phyloP scores from a whole-genome alignment of 805 yeast species.

The Priceomyces haplophilus region DNA sequence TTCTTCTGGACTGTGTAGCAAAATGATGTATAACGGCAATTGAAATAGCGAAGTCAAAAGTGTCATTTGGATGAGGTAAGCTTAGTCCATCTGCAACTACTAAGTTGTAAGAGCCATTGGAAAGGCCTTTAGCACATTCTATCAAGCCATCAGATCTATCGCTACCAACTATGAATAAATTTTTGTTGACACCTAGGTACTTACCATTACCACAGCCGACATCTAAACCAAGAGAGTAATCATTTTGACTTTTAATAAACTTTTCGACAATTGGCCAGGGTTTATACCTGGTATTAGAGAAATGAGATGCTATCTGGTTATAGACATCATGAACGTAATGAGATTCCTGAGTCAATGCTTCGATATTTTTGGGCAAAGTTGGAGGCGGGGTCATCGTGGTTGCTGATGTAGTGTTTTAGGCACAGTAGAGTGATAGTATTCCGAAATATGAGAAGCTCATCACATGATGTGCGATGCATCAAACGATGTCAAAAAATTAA shows the following conservation, averaged over 20 bases:
- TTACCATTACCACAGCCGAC: constrained; percentile 98
- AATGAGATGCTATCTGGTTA: constrained; percentile 88
- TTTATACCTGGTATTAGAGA: constrained; percentile 89
- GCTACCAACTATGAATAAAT: constrained; percentile 68
- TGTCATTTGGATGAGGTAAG: constrained; percentile 36
- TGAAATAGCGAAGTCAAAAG: constrained; percentile 83
- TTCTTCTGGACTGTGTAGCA: constrained; percentile 76
- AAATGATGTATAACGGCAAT: constrained; percentile 97
- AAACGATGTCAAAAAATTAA: too few species aligned
- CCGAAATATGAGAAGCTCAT: neutral
- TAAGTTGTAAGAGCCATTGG: constrained; percentile 46
- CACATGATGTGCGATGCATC: neutral
- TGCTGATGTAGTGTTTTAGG: neutral
- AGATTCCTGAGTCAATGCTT: constrained; percentile 63
- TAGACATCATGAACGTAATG: constrained; percentile 87
- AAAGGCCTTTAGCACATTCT: constrained; percentile 53
- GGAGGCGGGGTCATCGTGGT: constrained; percentile 31
- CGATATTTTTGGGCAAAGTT: constrained; percentile 19
- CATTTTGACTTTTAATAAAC: constrained; percentile 49
- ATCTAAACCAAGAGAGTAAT: constrained; percentile 77
- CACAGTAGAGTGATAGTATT: too few species aligned
- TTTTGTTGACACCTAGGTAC: constrained; percentile 68
- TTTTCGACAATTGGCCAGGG: constrained; percentile 96
- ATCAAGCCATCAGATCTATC: constrained; percentile 72
- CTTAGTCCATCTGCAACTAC: constrained; percentile 78